These are phyloP conservation scores for Artemisia annua DNA, from an alignment of 129 eudicot genomes.

Conservation along the genomic window DNA sequence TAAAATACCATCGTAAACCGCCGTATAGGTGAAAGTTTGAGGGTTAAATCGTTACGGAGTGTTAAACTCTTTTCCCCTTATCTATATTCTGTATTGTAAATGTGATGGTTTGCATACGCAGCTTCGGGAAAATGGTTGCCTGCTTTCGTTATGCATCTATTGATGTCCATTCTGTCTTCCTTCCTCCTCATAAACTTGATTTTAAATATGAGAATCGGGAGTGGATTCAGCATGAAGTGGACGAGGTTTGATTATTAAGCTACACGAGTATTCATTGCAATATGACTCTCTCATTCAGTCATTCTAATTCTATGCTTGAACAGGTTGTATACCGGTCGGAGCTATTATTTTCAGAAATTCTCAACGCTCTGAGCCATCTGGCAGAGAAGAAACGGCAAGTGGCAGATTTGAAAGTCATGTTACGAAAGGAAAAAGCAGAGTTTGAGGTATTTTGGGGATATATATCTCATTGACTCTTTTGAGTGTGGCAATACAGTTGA, in stretches of 20 bases:
- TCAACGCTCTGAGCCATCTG: constrained; percentile 54
- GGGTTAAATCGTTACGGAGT: no score
- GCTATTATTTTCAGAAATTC: constrained; percentile 72
- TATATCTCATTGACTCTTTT: background rate
- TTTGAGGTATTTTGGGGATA: constrained; percentile 52
- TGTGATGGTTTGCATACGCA: constrained; percentile 36
- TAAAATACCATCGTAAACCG: no score
- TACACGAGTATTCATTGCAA: background rate
- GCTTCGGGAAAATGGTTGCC: constrained; percentile 96
- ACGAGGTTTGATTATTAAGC: constrained; percentile 53
- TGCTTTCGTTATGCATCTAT: constrained; percentile 99
- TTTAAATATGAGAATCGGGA: constrained; percentile 70
- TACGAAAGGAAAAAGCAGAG: constrained; percentile 74
- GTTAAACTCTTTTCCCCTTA: no score
- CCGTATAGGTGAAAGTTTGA: no score
- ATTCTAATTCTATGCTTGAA: constrained; percentile 27
- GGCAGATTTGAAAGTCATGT: constrained; percentile 60
- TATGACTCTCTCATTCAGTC: background rate
- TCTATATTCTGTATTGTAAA: background rate
- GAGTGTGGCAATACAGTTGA: no score
- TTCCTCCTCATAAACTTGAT: constrained; percentile 85
- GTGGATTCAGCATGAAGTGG: constrained; percentile 84
- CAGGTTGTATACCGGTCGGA: constrained; percentile 79
- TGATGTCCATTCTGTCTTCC: constrained; percentile 91
- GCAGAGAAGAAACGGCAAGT: constrained; percentile 55